Base-by-base conservation (phyloP, 2,329 filamentous ascomycete species). In the Fusarium nelsonii region DNA sequence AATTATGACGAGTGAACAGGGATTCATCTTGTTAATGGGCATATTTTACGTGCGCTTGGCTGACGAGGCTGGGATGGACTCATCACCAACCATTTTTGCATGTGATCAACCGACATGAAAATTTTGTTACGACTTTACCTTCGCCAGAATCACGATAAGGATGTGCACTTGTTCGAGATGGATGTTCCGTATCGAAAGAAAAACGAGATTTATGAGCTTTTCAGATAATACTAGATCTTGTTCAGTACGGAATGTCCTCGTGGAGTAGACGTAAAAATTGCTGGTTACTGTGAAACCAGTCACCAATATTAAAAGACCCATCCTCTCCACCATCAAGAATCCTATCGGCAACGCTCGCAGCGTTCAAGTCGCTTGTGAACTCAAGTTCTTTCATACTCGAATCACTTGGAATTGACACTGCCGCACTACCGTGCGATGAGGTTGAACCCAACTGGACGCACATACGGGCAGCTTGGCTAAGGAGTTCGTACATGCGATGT, bases 401-500 rank as follows among this genome's bases (percentile, higher is more conserved):
- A 2, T 48, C 33, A 16, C 26, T 34, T 1, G 26, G 20, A 23
- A 6, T 48, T 4, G 41, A 6, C 5, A 18, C 4, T 16, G n/a
- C 11, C 3, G 8, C 6, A 0, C 14, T 12, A 3, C 15, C 8
- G 8, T 55, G 12, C 1, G 16, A 28, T 3, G 44, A 4, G 4
- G 15, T 6, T 1, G 32, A 8, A 5, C 34, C 23, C 5, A 52
- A 49, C 10, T 73, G 55, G 26, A 78, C 64, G 36, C 75, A 75
- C 4, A 78, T 63, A 5, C 72, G 70, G 4, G 78, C 77, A 43
- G 77, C 74, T 51, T 75, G 68, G 23, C 76, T 77, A 1, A 81
- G 74, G 3, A 81, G 68, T 8, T 75, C 61, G 18, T 80, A 80
- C 2, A 81, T 61, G 23, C 74, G 75, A 53, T 78, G 70, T 0